Evolutionary conservation across 2,329 filamentous ascomycete species (phyloP).

Genomic region (Bipolaris oryzae): DNA sequence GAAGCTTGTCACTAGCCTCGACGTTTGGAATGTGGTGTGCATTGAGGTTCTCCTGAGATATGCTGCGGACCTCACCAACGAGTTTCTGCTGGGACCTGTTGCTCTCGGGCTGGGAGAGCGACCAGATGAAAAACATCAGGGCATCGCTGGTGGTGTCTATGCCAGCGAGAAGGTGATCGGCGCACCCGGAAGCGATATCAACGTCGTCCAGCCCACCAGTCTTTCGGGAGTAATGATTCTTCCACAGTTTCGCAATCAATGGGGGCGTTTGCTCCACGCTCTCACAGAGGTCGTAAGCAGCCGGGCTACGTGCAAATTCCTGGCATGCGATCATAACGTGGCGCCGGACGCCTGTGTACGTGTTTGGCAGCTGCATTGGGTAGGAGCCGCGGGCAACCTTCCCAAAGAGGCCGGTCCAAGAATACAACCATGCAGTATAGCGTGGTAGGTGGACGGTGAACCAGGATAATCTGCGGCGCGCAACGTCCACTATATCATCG

Average conservation of each 20-base stretch:
- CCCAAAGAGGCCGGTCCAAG: background rate
- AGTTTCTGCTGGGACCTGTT: background rate
- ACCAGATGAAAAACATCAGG: slow-evolving; percentile 46
- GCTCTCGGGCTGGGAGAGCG: slow-evolving; percentile 41
- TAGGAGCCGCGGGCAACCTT: background rate
- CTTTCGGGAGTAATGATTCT: background rate
- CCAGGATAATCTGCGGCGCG: background rate
- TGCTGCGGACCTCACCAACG: background rate
- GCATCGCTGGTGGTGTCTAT: slow-evolving; percentile 62
- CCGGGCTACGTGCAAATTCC: background rate
- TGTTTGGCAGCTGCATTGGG: background rate
- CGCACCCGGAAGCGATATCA: slow-evolving; percentile 60
- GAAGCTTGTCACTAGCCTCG: background rate
- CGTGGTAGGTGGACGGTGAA: background rate
- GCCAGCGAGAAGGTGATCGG: slow-evolving; percentile 60
- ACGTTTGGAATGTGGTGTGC: background rate
- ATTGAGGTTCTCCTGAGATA: background rate
- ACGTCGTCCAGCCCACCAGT: slow-evolving; percentile 40
- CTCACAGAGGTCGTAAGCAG: background rate
- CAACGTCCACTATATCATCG: background rate
- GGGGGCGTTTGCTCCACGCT: background rate
- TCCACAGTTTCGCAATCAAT: background rate
- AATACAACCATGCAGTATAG: background rate
- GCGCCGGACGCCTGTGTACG: background rate
- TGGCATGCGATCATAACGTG: background rate